phyloP scores from a whole-genome alignment of 1,139 yeast genomes.

The Saccharomyces pastorianus region DNA sequence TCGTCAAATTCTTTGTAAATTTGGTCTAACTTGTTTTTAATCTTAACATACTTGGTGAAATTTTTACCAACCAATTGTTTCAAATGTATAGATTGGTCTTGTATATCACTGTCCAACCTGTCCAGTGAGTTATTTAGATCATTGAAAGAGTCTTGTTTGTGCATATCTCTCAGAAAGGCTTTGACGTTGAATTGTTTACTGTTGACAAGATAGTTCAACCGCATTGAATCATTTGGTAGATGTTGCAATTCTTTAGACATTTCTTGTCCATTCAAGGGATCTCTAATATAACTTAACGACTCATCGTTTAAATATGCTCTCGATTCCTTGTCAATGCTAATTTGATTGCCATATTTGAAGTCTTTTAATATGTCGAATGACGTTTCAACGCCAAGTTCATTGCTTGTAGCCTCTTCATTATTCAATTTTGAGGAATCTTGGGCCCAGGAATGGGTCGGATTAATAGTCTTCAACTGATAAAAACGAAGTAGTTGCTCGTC shows the following conservation, averaged over 20 bases:
- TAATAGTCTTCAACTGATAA: slow-evolving; percentile 36
- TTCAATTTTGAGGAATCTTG: slow-evolving; percentile 29
- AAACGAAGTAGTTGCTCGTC: slow-evolving; percentile 34
- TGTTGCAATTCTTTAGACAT: slow-evolving; percentile 40
- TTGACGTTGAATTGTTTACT: slow-evolving; percentile 68
- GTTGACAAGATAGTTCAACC: slow-evolving; percentile 54
- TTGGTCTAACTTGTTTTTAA: slow-evolving; percentile 59
- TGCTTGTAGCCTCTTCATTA: slow-evolving; percentile 5
- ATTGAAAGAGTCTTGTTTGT: slow-evolving; percentile 59
- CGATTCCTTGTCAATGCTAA: slow-evolving; percentile 16
- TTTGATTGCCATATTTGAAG: slow-evolving; percentile 24
- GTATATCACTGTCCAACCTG: slow-evolving; percentile 52
- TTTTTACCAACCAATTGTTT: slow-evolving; percentile 63
- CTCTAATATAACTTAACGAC: slow-evolving; percentile 33
- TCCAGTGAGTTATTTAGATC: slow-evolving; percentile 51
- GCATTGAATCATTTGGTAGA: slow-evolving; percentile 34
- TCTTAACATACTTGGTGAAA: slow-evolving; percentile 64
- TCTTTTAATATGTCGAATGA: slow-evolving; percentile 33
- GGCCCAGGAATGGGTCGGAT: slow-evolving; percentile 35
- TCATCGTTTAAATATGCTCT: slow-evolving; percentile 10
- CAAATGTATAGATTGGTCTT: slow-evolving; percentile 58
- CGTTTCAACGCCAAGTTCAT: neutral
- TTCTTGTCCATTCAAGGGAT: slow-evolving; percentile 48
- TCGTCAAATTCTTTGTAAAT: slow-evolving; percentile 44
- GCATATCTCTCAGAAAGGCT: slow-evolving; percentile 60